Conservation (phyloP, 2,329 filamentous ascomycete genomes). For the Pestalotiopsis sp. region DNA sequence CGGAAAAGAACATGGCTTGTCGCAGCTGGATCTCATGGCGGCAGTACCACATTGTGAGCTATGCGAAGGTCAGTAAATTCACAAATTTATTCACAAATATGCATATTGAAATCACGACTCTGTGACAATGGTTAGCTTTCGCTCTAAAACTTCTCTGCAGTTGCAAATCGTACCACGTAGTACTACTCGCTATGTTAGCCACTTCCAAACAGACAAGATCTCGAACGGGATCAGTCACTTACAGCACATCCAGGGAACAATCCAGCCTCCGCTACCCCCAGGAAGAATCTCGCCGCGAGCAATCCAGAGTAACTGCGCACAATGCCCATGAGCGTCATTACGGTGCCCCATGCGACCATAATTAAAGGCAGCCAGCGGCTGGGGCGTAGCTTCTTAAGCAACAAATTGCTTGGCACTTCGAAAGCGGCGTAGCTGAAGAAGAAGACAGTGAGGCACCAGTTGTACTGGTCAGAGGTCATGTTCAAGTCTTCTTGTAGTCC, state of each 20-base stretch:
- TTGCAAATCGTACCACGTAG: constrained; percentile 10
- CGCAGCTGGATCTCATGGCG: constrained; percentile 58
- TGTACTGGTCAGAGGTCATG: constrained; percentile 71
- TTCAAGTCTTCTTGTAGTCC: constrained; percentile 54
- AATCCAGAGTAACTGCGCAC: constrained; percentile 51
- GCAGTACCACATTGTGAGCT: constrained; percentile 60
- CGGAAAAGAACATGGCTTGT: constrained; percentile 79
- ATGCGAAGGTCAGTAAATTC: not conserved
- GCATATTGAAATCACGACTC: not conserved
- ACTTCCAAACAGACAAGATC: not conserved
- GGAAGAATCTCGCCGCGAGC: constrained; percentile 54
- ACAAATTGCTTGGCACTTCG: constrained; percentile 76
- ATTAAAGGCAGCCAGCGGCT: constrained; percentile 76
- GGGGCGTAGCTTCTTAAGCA: constrained; percentile 75
- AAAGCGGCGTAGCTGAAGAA: constrained; percentile 81
- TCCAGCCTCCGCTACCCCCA: constrained; percentile 33
- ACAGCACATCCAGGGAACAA: constrained; percentile 37
- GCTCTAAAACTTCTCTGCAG: not conserved
- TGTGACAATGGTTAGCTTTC: not conserved
- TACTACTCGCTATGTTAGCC: not conserved
- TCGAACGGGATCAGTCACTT: constrained; percentile 10
- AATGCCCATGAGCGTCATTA: constrained; percentile 58
- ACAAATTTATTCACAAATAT: not conserved
- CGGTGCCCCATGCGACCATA: constrained; percentile 57
- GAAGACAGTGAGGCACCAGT: constrained; percentile 70